Base-by-base conservation (phyloP, 208 protist species). In the Angomonas deanei region DNA sequence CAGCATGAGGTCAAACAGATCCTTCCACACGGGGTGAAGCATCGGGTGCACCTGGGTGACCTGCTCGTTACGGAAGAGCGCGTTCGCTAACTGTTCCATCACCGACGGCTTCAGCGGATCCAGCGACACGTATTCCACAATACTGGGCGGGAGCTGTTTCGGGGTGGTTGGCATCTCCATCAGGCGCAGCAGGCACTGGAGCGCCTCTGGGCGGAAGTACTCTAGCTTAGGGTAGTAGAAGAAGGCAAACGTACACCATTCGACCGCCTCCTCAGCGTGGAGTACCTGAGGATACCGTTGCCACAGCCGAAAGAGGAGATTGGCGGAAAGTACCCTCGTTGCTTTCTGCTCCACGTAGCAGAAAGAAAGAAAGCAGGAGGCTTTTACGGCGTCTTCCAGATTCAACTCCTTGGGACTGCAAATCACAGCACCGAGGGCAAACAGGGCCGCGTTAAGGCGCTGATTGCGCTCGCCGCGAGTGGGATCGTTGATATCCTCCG, bases 401-500 rank as follows among this genome's bases (percentile, higher is more conserved):
- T 60, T 68, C 62, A 89, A 66, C 34, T 64, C 63, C 11, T 67
- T 69, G 19, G 39, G 26, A 0, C 83, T 72, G 15, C 78, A 80
- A 4, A 90, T 77, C 0, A 93, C 32, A 10, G 78, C 76, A 10
- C 61, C 75, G 11, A 92, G 74, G 36, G 78, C 78, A 56, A 95
- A 93, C 31, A 93, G 77, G 21, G 80, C 82, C 10, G 89, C 86
- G 33, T 78, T 84, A 24, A 93, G 64, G 2, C 80, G 75, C 63
- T 95, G 89, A 64, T 95, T 95, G 49, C 89, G 85, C 76, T 95
- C 89, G 23, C 89, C 86, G 56, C 80, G 81, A 0, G 89, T 95
- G 1, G 89, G 84, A 68, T 95, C 89, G 66, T 80, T 90, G 54
- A 95, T 84, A 31, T 86, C 85, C 58, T 95, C 89, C 0, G 86